Evolutionary conservation across 2,329 filamentous ascomycete genomes (phyloP), one percentile per base, ranked within the genome.

Genomic region (Mycogone perniciosa): DNA sequence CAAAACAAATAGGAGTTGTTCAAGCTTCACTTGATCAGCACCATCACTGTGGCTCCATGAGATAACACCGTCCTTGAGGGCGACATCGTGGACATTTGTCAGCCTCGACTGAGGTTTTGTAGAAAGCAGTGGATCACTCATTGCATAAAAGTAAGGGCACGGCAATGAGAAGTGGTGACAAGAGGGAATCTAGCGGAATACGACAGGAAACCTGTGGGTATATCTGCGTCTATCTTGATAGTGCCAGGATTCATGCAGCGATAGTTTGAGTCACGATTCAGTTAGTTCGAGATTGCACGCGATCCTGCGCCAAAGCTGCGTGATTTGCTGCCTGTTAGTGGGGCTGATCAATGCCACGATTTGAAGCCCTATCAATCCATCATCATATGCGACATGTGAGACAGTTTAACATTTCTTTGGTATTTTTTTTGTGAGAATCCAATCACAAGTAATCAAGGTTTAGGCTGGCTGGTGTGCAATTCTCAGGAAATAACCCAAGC

Each of bases 1-100:
- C 1, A 66, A 44, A 27, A 62, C 51, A 37, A 68, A 63, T 10
- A 70, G 27, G 3, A 71, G 13, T 39, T 67, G 57, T 46, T 63
- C 54, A 33, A 55, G n/a, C 10, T 55, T 55, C 7, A 57, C 44
- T 7, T 57, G 46, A 7, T 52, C 52, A 42, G 29, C 8, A 30
- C 31, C 33, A n/a, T 56, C 44, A n/a, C 50, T 39, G 13, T 38
- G 33, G 31, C 54, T 62, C 64, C 66, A 70, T 5, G 57, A 59
- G 39, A 70, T 51, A 35, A 52, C 54, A 11, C 54, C 56, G 11
- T 62, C 58, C 4, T 53, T 46, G 34, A 66, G 38, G 11, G 48
- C 53, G 44, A 67, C 51, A 38, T 57, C 48, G 29, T 57, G 42
- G 0, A 62, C 60, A 44, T 29, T 45, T 13, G 46, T 41, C 27